A percentile compares a stretch with the other conserved stretches of the same genome.
Evolutionary conservation across 2,329 filamentous ascomycete genomes (phyloP).

Genomic region (Cladosporium phlei): DNA sequence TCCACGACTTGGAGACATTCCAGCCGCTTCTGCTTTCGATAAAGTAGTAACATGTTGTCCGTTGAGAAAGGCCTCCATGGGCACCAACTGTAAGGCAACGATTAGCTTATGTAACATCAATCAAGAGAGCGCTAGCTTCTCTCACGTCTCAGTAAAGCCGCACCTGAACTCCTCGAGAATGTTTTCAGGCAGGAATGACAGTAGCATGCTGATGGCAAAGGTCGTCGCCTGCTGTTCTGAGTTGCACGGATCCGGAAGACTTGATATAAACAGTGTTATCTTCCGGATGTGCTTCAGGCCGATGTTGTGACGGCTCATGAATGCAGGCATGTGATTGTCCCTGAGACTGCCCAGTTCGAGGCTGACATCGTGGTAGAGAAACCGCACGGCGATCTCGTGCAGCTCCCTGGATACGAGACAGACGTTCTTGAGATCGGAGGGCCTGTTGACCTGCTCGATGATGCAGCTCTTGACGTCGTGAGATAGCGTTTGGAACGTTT

Average conservation of each 20-base stretch:
- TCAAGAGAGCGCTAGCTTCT: too few relatives aligned
- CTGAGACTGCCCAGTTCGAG: slow-evolving; percentile 44
- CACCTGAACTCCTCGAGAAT: slow-evolving; percentile 45
- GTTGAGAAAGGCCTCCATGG: slow-evolving; percentile 45
- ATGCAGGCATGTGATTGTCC: slow-evolving; percentile 41
- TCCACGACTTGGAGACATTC: slow-evolving; percentile 47
- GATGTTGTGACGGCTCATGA: slow-evolving; percentile 44
- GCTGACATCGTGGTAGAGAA: slow-evolving; percentile 43
- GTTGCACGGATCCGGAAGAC: slow-evolving; percentile 41
- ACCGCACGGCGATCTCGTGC: slow-evolving; percentile 42
- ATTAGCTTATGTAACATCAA: too few relatives aligned
- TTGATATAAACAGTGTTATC: slow-evolving; percentile 44
- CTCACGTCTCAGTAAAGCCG: slow-evolving; percentile 12
- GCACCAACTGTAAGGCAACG: slow-evolving; percentile 40
- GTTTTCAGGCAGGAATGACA: slow-evolving; percentile 47
- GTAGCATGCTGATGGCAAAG: slow-evolving; percentile 45
- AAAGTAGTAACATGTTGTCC: slow-evolving; percentile 45
- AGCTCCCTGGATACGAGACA: slow-evolving; percentile 46
- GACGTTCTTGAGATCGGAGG: slow-evolving; percentile 44
- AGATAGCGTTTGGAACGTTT: slow-evolving; percentile 17
- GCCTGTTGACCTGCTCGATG: slow-evolving; percentile 40
- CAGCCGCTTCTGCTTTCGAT: slow-evolving; percentile 46
- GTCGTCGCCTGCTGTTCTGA: slow-evolving; percentile 42
- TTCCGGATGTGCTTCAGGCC: slow-evolving; percentile 44
- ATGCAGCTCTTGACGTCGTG: slow-evolving; percentile 34